These are phyloP conservation scores for Leccinum incarnatum DNA, from an alignment of 768 basidiomycete genomes.

Conservation along the genomic window DNA sequence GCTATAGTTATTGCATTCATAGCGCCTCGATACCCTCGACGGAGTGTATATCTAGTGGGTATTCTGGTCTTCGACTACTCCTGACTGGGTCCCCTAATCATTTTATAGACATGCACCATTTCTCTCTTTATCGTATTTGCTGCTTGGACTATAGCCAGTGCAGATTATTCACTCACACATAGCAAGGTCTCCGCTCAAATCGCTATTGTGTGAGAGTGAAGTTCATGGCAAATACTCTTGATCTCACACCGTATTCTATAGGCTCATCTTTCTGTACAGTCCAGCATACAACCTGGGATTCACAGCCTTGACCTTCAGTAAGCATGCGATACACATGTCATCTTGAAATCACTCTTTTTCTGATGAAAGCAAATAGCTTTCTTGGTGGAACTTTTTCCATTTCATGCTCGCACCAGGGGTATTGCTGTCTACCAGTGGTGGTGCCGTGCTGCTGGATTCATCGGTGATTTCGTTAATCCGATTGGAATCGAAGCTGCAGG, in stretches of 20 bases:
- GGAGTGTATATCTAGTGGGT: background rate
- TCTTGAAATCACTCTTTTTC: background rate
- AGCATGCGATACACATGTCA: background rate
- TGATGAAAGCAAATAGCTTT: constrained; percentile 40
- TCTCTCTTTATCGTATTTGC: constrained; percentile 14
- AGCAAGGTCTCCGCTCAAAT: constrained; percentile 1
- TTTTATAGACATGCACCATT: constrained; percentile 5
- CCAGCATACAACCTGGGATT: constrained; percentile 1
- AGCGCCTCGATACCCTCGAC: constrained; percentile 7
- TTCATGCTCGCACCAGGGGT: constrained; percentile 47
- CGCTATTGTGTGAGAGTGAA: constrained; percentile 10
- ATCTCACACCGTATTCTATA: background rate
- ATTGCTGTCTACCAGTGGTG: constrained; percentile 60
- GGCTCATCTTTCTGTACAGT: constrained; percentile 5
- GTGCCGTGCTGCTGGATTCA: constrained; percentile 34
- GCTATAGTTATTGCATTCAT: constrained; percentile 1
- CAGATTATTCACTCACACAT: constrained; percentile 9
- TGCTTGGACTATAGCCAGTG: constrained; percentile 19
- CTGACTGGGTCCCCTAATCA: background rate
- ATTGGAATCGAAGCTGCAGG: constrained; percentile 8
- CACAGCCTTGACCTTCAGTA: constrained; percentile 4
- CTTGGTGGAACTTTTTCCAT: constrained; percentile 65
- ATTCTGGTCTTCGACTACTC: background rate
- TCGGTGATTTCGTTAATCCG: constrained; percentile 7
- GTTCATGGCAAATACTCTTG: background rate